Evolutionary conservation across 2,329 filamentous ascomycete genomes (phyloP), one percentile per base, ranked within the genome.

Genomic region (Ceratocystis cubensis): DNA sequence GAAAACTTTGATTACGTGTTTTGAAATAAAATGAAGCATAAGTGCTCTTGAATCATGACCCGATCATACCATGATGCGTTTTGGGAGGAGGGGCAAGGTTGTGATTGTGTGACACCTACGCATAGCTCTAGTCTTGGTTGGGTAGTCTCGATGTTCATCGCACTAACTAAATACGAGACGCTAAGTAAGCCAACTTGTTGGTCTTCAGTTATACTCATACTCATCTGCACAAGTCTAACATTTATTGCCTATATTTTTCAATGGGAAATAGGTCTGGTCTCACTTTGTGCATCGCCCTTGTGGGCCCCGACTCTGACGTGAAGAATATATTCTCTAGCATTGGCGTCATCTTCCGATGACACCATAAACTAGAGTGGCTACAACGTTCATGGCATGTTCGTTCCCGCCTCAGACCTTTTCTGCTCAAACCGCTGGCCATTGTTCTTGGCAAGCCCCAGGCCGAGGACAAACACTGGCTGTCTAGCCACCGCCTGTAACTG

Each of bases 341-440:
- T 0, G 83, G 81, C 69, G 78, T 84, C 69, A 82, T 89, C 73
- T 88, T 88, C 76, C 3, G 85, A 88, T 73, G 86, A 89, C 75
- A 77, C 85, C 65, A 80, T 79, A 67, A 86, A 84, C 75, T 80
- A 82, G 73, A 86, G 89, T 74, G 86, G 87, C 73, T 84, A 87
- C 71, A 75, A 80, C 1, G 76, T 81, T 62, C 80, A 83, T 69
- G 75, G 77, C 20, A 79, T 89, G 44, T 71, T 28, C 84, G 44
- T 71, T 28, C 84, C 37, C 89, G 89, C 75, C 77, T 75, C 22
- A 84, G 80, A 67, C 81, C 77, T 46, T 76, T 77, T 67, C 76
- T 83, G 17, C 79, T 77, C 17, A 73, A 72, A 64, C 76, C 78
- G 10, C 71, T 83, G 57, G 70, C 73, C 57, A 75, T 83, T 70